Evolutionary conservation across 208 protist species (phyloP).

Genomic region (Leishmania guyanensis): DNA sequence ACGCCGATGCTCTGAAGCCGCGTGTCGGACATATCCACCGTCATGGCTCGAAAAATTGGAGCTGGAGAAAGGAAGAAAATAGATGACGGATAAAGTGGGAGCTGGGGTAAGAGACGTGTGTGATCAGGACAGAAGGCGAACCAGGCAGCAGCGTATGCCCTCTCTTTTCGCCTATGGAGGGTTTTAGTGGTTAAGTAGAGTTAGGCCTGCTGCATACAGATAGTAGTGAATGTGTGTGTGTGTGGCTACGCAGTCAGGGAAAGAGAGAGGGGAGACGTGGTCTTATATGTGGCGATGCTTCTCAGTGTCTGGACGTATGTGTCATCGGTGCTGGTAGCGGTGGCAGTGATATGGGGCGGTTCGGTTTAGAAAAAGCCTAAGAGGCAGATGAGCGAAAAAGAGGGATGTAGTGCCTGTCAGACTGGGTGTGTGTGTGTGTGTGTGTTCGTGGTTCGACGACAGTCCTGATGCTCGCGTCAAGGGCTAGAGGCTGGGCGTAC

Average conservation of each 20-base stretch:
- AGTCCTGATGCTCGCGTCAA: background rate
- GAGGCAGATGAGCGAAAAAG: background rate
- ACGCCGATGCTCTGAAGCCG: constrained; percentile 49
- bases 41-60: background rate
- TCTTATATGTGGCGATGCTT: background rate
- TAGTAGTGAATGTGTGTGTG: background rate
- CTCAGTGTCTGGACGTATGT: background rate
- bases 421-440: background rate
- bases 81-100: background rate
- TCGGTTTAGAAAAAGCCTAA: background rate
- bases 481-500: background rate
- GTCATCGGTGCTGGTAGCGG: background rate
- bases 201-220: background rate
- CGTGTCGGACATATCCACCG: constrained; percentile 15
- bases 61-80: background rate
- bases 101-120: background rate
- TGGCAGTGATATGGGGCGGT: background rate
- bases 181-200: background rate
- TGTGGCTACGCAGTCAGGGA: background rate
- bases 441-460: background rate
- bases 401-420: background rate
- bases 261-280: background rate
- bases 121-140: background rate
- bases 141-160: background rate
- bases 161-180: background rate